These are phyloP conservation scores for Ammopiptanthus mongolicus DNA, from an alignment of 306 rosid species.

Conservation along the genomic window DNA sequence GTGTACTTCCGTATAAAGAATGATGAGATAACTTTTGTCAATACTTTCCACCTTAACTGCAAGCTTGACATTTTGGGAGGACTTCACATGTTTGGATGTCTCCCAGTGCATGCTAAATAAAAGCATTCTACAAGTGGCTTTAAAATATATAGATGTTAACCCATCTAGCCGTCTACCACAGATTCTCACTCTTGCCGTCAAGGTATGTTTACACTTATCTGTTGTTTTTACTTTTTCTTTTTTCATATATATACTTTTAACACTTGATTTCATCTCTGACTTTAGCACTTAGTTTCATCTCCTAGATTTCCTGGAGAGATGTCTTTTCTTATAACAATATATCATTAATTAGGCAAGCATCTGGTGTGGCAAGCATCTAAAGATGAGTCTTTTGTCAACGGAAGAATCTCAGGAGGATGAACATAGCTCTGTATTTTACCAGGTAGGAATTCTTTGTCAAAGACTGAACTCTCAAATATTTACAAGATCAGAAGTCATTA, in stretches of 20 bases:
- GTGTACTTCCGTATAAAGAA: no score
- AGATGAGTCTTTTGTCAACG: slow-evolving; percentile 76
- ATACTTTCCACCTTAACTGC: slow-evolving; percentile 48
- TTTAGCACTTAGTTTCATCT: neutral
- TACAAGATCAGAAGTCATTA: neutral
- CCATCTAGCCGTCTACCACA: slow-evolving; percentile 41
- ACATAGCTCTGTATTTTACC: slow-evolving; percentile 61
- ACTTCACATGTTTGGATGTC: slow-evolving; percentile 83
- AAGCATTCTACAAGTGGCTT: slow-evolving; percentile 52
- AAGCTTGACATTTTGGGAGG: slow-evolving; percentile 82
- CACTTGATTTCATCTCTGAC: no score
- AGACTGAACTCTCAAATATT: neutral
- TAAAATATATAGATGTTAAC: slow-evolving; percentile 40
- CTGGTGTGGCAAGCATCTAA: slow-evolving; percentile 85
- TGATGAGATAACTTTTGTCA: no score
- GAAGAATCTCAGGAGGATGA: slow-evolving; percentile 86
- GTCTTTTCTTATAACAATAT: neutral
- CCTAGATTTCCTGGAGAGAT: neutral
- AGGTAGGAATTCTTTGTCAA: slow-evolving; percentile 45
- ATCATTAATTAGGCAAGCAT: slow-evolving; percentile 50
- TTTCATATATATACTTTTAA: neutral
- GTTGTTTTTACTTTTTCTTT: neutral
- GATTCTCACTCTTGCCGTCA: slow-evolving; percentile 62
- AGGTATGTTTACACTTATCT: slow-evolving; percentile 37
- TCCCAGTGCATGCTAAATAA: slow-evolving; percentile 76